Percentiles rank a stretch among this genome's conserved stretches.
phyloP scores from a whole-genome alignment of 352 stramenopile species.

The Globisporangium uncinulatum region DNA sequence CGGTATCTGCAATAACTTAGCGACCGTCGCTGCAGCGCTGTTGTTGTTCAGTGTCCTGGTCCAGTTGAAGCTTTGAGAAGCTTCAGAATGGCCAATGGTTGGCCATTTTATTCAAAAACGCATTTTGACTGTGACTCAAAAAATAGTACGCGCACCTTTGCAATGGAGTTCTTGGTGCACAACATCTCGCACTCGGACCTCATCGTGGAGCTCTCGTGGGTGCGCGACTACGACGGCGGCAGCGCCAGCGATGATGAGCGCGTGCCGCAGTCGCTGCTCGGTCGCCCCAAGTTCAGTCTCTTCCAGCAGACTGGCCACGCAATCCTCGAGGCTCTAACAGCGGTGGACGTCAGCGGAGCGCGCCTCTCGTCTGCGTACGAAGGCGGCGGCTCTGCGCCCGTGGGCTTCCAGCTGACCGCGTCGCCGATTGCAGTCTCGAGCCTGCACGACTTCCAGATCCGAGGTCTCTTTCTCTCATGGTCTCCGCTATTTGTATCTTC shows the following conservation, averaged over 20 bases:
- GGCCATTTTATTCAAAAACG: too few species aligned
- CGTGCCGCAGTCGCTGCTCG: conserved; percentile 55
- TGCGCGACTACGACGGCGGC: conserved; percentile 34
- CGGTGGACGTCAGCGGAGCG: neutral
- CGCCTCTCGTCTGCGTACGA: conserved; percentile 6
- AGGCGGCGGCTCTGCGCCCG: conserved; percentile 22
- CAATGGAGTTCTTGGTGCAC: conserved; percentile 93
- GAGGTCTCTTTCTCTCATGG: conserved; percentile 13
- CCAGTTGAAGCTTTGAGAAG: too few species aligned
- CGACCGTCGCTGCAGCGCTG: too few species aligned
- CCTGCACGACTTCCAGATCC: conserved; percentile 61
- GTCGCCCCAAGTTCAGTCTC: conserved; percentile 84
- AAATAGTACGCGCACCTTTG: too few species aligned
- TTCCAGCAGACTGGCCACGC: conserved; percentile 76
- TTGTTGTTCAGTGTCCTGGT: too few species aligned
- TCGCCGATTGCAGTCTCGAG: conserved; percentile 48
- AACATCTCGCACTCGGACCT: conserved; percentile 97
- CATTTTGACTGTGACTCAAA: too few species aligned
- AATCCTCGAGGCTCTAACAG: conserved; percentile 63
- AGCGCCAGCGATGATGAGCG: conserved; percentile 3
- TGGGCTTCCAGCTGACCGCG: conserved; percentile 66
- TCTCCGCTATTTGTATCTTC: neutral
- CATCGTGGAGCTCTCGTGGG: conserved; percentile 86
- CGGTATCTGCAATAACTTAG: too few species aligned
- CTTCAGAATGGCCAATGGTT: too few species aligned